phyloP scores from a whole-genome alignment of 495 filamentous ascomycete species.

The Neurospora pannonica region DNA sequence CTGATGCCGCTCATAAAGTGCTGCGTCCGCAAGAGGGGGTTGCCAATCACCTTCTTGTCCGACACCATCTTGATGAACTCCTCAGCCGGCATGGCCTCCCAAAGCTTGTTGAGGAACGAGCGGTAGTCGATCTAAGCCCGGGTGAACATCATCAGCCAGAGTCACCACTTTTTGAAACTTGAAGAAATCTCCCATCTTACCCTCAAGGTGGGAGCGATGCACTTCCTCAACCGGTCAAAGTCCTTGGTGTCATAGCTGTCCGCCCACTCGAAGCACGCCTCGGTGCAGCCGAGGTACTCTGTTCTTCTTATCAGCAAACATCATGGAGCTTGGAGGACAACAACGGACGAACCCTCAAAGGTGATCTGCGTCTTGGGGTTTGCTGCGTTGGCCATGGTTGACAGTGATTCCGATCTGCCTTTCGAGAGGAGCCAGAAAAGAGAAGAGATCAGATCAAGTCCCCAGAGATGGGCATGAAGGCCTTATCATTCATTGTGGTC shows the following conservation, averaged over 20 bases:
- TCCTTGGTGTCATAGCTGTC: conserved; percentile 80
- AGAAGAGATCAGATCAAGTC: background rate
- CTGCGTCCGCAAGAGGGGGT: conserved; percentile 62
- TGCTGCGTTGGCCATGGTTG: conserved; percentile 15
- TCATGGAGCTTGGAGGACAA: background rate
- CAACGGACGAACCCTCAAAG: conserved; percentile 19
- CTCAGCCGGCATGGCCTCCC: conserved; percentile 63
- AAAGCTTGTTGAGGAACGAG: conserved; percentile 60
- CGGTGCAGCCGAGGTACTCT: conserved; percentile 44
- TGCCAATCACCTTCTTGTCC: conserved; percentile 56
- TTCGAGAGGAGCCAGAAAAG: background rate
- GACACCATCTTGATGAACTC: conserved; percentile 65
- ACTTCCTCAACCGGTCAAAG: conserved; percentile 60
- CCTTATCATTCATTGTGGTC: background rate
- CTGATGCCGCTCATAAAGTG: conserved; percentile 64
- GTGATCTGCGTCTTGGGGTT: conserved; percentile 15
- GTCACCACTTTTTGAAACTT: conserved; percentile 1
- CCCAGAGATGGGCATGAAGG: background rate
- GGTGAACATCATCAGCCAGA: background rate
- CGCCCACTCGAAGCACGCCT: conserved; percentile 63
- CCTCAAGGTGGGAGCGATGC: conserved; percentile 61
- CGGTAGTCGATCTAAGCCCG: conserved; percentile 56
- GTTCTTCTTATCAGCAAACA: conserved; percentile 5
- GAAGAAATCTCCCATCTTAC: conserved; percentile 21
- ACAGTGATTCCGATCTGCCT: background rate